Base-by-base conservation (phyloP, 129 eudicot genomes). In the Heracleum sosnowskyi region DNA sequence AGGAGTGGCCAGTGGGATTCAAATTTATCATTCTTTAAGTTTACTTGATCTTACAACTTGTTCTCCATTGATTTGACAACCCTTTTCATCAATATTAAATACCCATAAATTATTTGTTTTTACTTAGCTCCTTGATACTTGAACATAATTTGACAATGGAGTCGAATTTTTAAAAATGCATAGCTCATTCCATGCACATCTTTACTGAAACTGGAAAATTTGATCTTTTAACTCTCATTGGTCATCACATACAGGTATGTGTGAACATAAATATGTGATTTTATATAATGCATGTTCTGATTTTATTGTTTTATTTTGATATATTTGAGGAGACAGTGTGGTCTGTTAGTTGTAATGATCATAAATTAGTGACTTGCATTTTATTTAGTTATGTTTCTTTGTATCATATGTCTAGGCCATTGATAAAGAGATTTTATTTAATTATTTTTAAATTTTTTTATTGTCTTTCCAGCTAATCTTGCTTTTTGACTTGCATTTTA, bases 191-290 rank as follows among this genome's bases (percentile, higher is more conserved):
- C 63, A 31, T 74, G 74, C 86, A 83, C 86, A 89, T 90, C 94
- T 87, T 69, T 85, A 79, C 81, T 70, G 75, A 83, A 42, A 57
- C 63, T 53, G 28, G 3, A 53, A 53, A 53, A 11, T 11, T 11
- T 22, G 11, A 22, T 1, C 2, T 53, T 22, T 73, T 75, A 26
- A 16, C 7, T 24, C 33, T 60, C 15, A 11, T 3, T n/a, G 2
- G 78, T 74, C 75, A 78, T 79, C 68, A 82, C 78, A 47, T 77
- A 70, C 82, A 83, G 88, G 89, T 89, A 81, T n/a, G n/a, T 24
- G 26, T 24, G 24, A 4, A 57, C n/a, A 47, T 49, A 49, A 49
- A 49, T 3, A n/a, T n/a, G n/a, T n/a, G n/a, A n/a, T n/a, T n/a
- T n/a, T n/a, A 55, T 60, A 31, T 36, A 73, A 41, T 20, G 62